Evolutionary conservation across 2,329 filamentous ascomycete genomes (phyloP), one percentile per base, ranked within the genome.

Genomic region (Graphium sp.): DNA sequence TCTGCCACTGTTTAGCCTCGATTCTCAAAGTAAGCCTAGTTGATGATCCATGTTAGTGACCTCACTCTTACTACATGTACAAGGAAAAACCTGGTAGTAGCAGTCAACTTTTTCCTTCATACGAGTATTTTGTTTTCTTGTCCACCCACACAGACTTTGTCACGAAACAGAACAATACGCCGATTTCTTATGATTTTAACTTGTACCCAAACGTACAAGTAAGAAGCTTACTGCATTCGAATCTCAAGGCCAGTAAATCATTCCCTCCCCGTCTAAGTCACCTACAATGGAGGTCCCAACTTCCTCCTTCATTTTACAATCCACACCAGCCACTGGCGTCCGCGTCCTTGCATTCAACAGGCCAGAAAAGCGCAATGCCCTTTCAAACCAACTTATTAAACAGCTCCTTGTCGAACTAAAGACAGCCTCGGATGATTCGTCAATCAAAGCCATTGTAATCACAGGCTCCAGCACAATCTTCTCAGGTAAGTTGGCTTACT

Each of bases 361-460:
- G 3, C 66, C 62, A 2, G 50, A 55, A 25, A 70, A 72, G 43
- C 55, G 64, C 31, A 74, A 73, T 51, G 66, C 68, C 7, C 57
- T 73, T 32, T 70, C 64, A 2, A 50, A 55, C 31, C 43, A 45
- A 26, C 58, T 70, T 48, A 60, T 66, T 36, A 39, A 43, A 32
- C 51, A 65, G 26, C 45, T 67, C 5, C 40, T 56, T 11, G 35
- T 28, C 7, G 38, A 41, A 28, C 41, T 51, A 20, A 38, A 27
- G 27, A 30, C 24, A 22, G 43, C 35, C 16, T 39, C 39, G 26
- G 39, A 22, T 14, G 41, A 46, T 22, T 25, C 40, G 26, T 35
- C 27, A 4, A 42, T 56, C 24, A 43, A 45, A 21, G 52, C 41
- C 15, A 45, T 58, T 13, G 42, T 57, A 17, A 32, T 58, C 20